Percentiles rank a stretch among this genome's conserved stretches.
phyloP scores from a whole-genome alignment of 169 alveolate genomes.

The Plasmodium gaboni region DNA sequence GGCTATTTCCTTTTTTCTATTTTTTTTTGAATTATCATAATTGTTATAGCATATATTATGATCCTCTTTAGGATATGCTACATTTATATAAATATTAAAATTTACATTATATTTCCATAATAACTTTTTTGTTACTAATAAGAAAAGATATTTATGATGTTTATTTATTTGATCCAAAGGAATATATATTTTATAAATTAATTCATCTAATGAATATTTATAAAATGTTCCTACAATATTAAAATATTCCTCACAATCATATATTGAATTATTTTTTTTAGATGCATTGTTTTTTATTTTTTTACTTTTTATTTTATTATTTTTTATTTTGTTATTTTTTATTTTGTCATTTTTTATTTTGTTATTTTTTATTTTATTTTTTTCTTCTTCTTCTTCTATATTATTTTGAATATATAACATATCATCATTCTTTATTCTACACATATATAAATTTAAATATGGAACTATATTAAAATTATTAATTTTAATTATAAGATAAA shows the following conservation, averaged over 20 bases:
- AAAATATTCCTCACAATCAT: not conserved
- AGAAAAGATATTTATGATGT: constrained; percentile 27
- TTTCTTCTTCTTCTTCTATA: constrained; percentile 11
- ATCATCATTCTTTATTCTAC: constrained; percentile 16
- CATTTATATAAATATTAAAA: constrained; percentile 16
- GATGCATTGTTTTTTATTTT: not conserved
- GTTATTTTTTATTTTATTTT: too few species aligned
- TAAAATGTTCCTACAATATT: constrained; percentile 7
- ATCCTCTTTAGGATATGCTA: constrained; percentile 3
- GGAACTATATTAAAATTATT: constrained; percentile 40
- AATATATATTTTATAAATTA: constrained; percentile 27
- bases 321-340: constrained; percentile 20
- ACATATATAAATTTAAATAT: constrained; percentile 20
- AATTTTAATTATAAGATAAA: constrained; percentile 43
- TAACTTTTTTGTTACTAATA: constrained; percentile 33
- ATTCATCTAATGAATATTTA: constrained; percentile 33
- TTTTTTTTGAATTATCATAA: not conserved
- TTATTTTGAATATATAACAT: not conserved
- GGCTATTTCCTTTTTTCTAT: constrained; percentile 1
- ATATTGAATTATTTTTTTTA: too few species aligned
- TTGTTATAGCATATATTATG: too few species aligned
- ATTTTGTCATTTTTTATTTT: constrained; percentile 13
- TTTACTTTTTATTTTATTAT: constrained; percentile 9
- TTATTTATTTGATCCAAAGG: not conserved
- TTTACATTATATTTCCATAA: not conserved